phyloP scores from a whole-genome alignment of 805 yeast genomes.

The Kuraishia capsulata region DNA sequence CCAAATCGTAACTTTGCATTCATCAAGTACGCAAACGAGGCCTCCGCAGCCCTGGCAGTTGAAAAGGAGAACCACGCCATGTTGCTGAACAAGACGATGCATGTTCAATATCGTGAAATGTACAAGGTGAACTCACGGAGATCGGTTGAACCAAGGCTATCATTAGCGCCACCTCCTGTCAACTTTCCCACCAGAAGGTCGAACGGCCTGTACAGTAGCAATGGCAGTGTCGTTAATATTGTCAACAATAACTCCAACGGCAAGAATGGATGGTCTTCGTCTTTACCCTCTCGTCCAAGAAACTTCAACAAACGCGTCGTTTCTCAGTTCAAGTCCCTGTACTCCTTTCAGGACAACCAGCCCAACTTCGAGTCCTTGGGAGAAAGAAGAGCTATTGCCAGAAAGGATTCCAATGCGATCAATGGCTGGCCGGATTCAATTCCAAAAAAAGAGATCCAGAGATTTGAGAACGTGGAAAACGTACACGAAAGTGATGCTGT shows the following conservation, averaged over 20 bases:
- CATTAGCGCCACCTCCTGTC: slow-evolving; percentile 77
- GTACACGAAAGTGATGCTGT: too few relatives aligned
- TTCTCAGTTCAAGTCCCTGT: background rate
- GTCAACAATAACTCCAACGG: slow-evolving; percentile 11
- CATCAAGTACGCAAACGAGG: slow-evolving; percentile 52
- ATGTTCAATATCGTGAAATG: slow-evolving; percentile 74
- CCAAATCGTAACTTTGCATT: slow-evolving; percentile 60
- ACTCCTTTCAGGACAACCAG: background rate
- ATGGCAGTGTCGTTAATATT: slow-evolving; percentile 4
- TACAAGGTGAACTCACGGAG: slow-evolving; percentile 26
- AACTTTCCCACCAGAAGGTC: slow-evolving; percentile 41
- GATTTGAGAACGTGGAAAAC: background rate
- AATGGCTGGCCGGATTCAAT: too few relatives aligned
- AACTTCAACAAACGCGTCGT: slow-evolving; percentile 9
- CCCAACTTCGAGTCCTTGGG: background rate
- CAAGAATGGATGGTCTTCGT: background rate
- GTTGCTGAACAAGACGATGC: slow-evolving; percentile 66
- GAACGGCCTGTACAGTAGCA: slow-evolving; percentile 5
- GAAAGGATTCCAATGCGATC: background rate
- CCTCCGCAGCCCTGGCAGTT: slow-evolving; percentile 79
- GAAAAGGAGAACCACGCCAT: slow-evolving; percentile 78
- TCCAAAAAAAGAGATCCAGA: background rate
- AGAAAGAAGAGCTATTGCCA: slow-evolving; percentile 6
- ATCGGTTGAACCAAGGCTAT: slow-evolving; percentile 16
- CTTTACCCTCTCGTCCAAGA: slow-evolving; percentile 15